Evolutionary conservation across 2,329 filamentous ascomycete species (phyloP).

Genomic region (Calonectria honghensis): DNA sequence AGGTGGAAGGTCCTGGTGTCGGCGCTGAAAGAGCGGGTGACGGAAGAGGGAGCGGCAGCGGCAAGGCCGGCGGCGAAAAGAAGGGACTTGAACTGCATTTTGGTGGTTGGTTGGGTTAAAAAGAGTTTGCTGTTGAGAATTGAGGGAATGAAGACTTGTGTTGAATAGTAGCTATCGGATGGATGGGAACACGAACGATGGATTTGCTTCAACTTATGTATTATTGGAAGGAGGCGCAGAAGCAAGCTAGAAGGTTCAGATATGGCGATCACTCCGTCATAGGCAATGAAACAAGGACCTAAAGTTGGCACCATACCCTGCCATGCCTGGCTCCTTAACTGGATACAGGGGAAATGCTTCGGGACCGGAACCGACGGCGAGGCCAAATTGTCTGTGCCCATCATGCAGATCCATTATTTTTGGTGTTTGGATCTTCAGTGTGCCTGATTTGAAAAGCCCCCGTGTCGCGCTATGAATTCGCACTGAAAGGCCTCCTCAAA

Average conservation of each 20-base stretch:
- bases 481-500: neutral
- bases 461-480: neutral
- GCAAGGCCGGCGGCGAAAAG: constrained; percentile 1
- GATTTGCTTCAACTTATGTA: neutral
- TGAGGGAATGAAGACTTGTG: neutral
- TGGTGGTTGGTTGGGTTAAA: neutral
- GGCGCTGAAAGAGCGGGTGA: constrained; percentile 14
- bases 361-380: neutral
- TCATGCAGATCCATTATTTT: neutral
- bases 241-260: neutral
- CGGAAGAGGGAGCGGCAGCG: constrained; percentile 9
- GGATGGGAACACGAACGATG: neutral
- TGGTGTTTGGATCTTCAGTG: neutral
- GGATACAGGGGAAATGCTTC: neutral
- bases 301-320: neutral
- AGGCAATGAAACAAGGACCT: neutral
- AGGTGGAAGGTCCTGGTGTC: constrained; percentile 8
- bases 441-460: neutral
- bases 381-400: neutral
- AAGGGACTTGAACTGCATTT: constrained; percentile 1
- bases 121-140: no score
- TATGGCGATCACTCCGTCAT: neutral
- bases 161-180: neutral
- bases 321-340: neutral
- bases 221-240: neutral